Evolutionary conservation across 441 rosid genomes (phyloP), one percentile per base, ranked within the genome.

Genomic region (Gossypium laxum): DNA sequence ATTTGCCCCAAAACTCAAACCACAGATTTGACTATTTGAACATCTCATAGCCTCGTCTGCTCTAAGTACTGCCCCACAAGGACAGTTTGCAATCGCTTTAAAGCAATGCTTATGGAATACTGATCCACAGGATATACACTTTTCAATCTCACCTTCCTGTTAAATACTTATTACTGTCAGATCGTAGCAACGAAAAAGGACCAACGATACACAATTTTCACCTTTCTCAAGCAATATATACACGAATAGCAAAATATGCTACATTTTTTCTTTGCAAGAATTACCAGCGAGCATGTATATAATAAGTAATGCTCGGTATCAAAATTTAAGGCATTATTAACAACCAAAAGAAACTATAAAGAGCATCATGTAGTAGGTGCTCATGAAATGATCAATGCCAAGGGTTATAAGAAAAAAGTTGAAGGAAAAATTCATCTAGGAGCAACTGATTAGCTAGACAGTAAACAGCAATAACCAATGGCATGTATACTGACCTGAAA

Each of bases 41-140:
- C 75, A 52, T 54, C 61, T 80, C 19, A 12, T 64, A 45, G 67
- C 71, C 1, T 77, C 83, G 15, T 67, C 75, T 51, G 65, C 67
- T 67, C 77, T 78, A 2, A 83, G 78, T 74, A 67, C 77, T 47
- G 80, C 76, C 61, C 91, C 94, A 61, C 99, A 94, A 17, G 85
- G 80, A 76, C 99, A 94, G 66, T 60, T 72, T 65, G 81, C 75
- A 55, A 94, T 82, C 82, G 77, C 87, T 76, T 76, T 77, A 69
- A 91, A 91, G 85, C 99, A 94, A 67, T 77, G 76, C 82, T 84
- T 87, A 73, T 94, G 98, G 82, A 88, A 90, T 47, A 78, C 90
- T 3, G 79, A 82, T 62, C 79, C 81, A 58, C 99, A 94, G n/a
- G 87, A 77, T 34, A 61, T 70, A 63, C 99, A 94, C 85, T 71